phyloP scores from a whole-genome alignment of 73 alveolate genomes.

The Tetrahymena elliotti region DNA sequence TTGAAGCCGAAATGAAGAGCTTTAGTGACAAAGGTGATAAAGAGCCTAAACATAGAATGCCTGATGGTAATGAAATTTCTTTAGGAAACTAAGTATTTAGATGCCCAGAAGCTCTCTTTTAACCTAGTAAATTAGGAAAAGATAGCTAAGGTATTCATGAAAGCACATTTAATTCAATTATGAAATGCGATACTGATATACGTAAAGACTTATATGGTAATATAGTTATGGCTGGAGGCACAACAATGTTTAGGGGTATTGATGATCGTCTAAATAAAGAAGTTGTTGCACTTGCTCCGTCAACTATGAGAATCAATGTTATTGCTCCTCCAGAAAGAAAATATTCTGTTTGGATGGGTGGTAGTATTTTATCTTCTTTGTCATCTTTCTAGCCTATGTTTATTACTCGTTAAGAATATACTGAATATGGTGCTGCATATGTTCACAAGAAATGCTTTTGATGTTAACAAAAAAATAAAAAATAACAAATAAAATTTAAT shows the following conservation, averaged over 20 bases:
- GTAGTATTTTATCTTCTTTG: slow-evolving; percentile 52
- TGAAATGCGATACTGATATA: slow-evolving; percentile 92
- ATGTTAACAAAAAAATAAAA: background rate
- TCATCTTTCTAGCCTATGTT: slow-evolving; percentile 51
- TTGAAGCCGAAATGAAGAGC: slow-evolving; percentile 66
- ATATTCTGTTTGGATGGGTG: slow-evolving; percentile 84
- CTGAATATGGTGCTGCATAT: slow-evolving; percentile 70
- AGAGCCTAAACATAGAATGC: slow-evolving; percentile 64
- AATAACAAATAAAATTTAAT: background rate
- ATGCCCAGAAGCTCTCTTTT: slow-evolving; percentile 79
- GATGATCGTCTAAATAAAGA: slow-evolving; percentile 68
- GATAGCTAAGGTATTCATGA: slow-evolving; percentile 81
- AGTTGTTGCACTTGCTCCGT: slow-evolving; percentile 67
- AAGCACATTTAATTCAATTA: slow-evolving; percentile 70
- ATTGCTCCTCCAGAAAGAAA: slow-evolving; percentile 76
- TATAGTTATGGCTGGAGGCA: slow-evolving; percentile 80
- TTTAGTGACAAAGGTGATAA: slow-evolving; percentile 50
- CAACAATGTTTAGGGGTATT: slow-evolving; percentile 73
- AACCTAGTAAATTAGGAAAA: slow-evolving; percentile 68
- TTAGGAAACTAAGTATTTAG: slow-evolving; percentile 66
- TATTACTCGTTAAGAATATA: slow-evolving; percentile 70
- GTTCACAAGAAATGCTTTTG: slow-evolving; percentile 86
- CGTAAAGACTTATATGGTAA: slow-evolving; percentile 65
- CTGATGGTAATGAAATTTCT: slow-evolving; percentile 76
- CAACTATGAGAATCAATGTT: slow-evolving; percentile 54